A percentile compares a stretch with the other conserved stretches of the same genome.
These are phyloP conservation scores for Hypoxylon sp. DNA, from an alignment of 2,329 filamentous ascomycete genomes.

Conservation along the genomic window DNA sequence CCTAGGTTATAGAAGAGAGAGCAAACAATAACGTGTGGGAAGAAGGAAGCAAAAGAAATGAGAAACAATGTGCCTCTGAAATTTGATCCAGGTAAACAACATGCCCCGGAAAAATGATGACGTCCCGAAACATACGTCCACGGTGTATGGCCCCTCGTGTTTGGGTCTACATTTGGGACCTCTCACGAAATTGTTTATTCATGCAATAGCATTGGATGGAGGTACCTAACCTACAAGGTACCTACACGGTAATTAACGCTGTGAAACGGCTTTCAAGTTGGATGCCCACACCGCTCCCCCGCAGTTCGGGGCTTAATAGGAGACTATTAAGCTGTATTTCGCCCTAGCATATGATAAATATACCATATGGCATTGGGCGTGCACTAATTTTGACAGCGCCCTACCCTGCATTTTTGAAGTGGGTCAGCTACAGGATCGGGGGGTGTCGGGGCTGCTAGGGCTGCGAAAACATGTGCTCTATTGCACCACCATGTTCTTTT, in stretches of 20 bases:
- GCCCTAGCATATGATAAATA: conserved; percentile 6
- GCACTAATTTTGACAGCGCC: conserved; percentile 14
- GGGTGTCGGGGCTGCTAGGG: conserved; percentile 22
- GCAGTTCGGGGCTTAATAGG: conserved; percentile 29
- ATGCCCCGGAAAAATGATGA: conserved; percentile 29
- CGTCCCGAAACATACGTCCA: conserved; percentile 39
- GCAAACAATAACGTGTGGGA: conserved; percentile 2
- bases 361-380: conserved; percentile 7
- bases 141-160: conserved; percentile 13
- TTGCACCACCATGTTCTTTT: conserved; percentile 20
- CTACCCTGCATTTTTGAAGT: conserved; percentile 19
- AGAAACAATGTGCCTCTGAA: conserved; percentile 28
- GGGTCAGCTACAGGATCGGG: conserved; percentile 21
- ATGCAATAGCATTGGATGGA: conserved; percentile 29
- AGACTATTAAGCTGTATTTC: conserved; percentile 15
- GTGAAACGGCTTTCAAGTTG: not conserved
- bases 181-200: conserved; percentile 39
- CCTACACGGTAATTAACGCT: not conserved
- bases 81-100: conserved; percentile 31
- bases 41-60: conserved; percentile 19
- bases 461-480: conserved; percentile 9
- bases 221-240: not conserved
- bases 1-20: not conserved
- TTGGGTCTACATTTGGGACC: conserved; percentile 24
- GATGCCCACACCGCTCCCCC: conserved; percentile 30